Base-by-base conservation (phyloP, 1,139 yeast species). In the Kluyveromyces sp. region DNA sequence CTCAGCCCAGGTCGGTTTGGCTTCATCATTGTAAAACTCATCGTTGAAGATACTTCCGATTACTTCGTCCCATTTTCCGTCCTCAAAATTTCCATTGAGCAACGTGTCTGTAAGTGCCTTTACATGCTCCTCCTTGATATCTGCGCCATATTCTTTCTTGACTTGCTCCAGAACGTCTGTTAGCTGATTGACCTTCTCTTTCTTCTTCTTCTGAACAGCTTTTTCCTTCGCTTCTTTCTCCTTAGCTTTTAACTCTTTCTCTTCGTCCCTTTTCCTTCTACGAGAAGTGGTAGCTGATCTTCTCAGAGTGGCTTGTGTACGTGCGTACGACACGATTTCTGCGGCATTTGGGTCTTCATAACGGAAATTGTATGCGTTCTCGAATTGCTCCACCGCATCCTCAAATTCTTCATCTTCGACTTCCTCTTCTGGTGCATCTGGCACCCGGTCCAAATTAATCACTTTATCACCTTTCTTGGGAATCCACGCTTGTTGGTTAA, bases 271-370 rank as follows among this genome's bases (percentile, higher is more conserved):
- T 65, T 81, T 82, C 63, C 83, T 77, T 68, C 87, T 87, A 57
- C 98, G 77, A 17, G 84, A 66, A 52, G 80, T 79, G 46, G 83
- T 75, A 41, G 79, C 80, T 18, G 82, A 78, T 61, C 98, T 76
- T 67, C 98, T 80, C 57, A 88, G 72, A 0, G 97, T 87, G 22
- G 94, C 95, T 62, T 88, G 96, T 51, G 75, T 84, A 74, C 99
- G 87, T 3, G 98, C 97, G 68, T 92, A 94, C n/a, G 95, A 82
- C 28, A 88, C 83, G 63, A 94, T 86, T 58, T 92, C 96, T 0
- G 92, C 86, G 8, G 96, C 76, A 52, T 79, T 80, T 12, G 95
- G 87, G 56, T 92, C 97, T 65, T 94, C 98, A 60, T 77, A 92
- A 61, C 98, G 77, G 72, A 89, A 89, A 58, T 94, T 94, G 67